Conservation (phyloP, 1,139 yeast genomes). For the Kodamaea ohmeri region DNA sequence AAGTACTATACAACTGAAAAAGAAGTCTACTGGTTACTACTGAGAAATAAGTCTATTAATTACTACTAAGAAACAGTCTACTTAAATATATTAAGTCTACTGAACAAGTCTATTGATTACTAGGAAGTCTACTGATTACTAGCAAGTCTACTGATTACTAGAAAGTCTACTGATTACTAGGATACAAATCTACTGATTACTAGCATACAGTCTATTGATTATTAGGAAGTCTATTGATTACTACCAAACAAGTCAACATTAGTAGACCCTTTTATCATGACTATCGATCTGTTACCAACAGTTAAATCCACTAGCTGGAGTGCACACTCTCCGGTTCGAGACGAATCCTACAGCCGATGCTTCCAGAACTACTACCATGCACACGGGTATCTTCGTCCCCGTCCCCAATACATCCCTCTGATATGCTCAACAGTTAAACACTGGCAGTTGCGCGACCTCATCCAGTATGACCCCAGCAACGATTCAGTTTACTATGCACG, state of each 20-base stretch:
- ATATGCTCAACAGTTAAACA: constrained; percentile 49
- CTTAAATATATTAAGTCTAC: no score
- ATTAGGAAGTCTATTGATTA: no score
- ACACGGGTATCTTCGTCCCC: constrained; percentile 36
- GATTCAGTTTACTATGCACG: constrained; percentile 35
- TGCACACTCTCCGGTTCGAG: background rate
- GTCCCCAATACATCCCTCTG: constrained; percentile 35
- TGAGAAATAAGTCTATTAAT: no score
- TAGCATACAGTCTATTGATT: no score
- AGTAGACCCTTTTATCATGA: background rate
- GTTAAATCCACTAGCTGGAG: background rate
- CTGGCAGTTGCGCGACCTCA: constrained; percentile 85
- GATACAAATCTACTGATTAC: no score
- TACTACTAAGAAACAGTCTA: no score
- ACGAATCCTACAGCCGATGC: constrained; percentile 25
- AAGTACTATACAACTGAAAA: no score
- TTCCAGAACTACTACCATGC: constrained; percentile 48
- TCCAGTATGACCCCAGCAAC: constrained; percentile 41
- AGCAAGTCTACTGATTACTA: no score
- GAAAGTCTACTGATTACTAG: no score
- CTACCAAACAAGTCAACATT: background rate
- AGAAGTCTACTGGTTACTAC: no score
- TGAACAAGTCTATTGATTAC: no score
- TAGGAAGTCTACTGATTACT: no score
- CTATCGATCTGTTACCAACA: constrained; percentile 2